These are phyloP conservation scores for Cyberlindnera subsufficiens DNA, from an alignment of 805 yeast genomes.

Conservation along the genomic window DNA sequence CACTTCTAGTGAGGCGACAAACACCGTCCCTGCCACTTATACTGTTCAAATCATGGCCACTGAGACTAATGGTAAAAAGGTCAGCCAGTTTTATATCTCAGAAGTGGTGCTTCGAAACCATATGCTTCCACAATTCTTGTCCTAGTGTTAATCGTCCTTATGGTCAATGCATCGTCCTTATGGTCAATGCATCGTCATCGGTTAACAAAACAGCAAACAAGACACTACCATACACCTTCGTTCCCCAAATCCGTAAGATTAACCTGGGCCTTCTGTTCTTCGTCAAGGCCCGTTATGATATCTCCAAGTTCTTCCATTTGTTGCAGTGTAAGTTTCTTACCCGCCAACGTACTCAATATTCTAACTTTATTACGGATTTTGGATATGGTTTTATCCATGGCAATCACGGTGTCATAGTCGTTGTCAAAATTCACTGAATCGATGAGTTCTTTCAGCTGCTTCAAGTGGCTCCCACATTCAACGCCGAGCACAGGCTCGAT, in stretches of 20 bases:
- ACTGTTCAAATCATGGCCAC: conserved; percentile 3
- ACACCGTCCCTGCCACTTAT: neutral
- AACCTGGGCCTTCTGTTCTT: conserved; percentile 9
- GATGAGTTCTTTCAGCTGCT: conserved; percentile 25
- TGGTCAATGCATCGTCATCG: too few species aligned
- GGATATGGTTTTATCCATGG: conserved; percentile 43
- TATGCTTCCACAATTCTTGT: neutral
- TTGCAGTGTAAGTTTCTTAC: conserved; percentile 10
- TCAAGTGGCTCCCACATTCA: conserved; percentile 12
- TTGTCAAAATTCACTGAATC: conserved; percentile 35
- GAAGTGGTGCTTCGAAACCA: too few species aligned
- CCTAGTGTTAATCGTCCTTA: too few species aligned
- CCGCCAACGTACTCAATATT: conserved; percentile 35
- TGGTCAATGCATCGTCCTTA: neutral
- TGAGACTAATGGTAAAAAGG: neutral
- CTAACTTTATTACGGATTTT: conserved; percentile 60
- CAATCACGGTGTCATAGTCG: conserved; percentile 49
- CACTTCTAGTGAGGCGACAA: conserved; percentile 9
- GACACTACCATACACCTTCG: conserved; percentile 22
- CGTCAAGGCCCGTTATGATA: conserved; percentile 14
- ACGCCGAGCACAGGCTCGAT: neutral
- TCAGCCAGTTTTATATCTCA: too few species aligned
- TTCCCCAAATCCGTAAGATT: conserved; percentile 18
- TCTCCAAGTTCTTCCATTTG: conserved; percentile 10
- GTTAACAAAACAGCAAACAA: too few species aligned